Conservation (phyloP, 331 rosid species). For the Pyracantha coccinea region DNA sequence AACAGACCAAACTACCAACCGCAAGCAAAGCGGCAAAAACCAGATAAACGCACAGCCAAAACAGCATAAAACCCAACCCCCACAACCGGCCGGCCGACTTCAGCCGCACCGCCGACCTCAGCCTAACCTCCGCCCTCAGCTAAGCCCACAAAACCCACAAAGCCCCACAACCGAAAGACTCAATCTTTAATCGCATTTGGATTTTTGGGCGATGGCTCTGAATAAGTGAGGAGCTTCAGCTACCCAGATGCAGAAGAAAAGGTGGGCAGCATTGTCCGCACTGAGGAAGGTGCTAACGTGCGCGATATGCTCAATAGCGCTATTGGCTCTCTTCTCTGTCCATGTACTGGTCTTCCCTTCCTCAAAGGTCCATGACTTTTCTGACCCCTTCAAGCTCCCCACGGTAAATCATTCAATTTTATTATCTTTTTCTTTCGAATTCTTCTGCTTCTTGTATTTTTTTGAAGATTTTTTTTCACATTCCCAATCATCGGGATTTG, state of each 20-base stretch:
- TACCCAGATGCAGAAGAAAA: constrained; percentile 56
- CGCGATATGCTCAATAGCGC: constrained; percentile 49
- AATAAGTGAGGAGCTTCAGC: neutral
- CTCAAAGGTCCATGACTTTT: constrained; percentile 40
- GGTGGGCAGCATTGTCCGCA: constrained; percentile 31
- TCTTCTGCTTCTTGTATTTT: neutral
- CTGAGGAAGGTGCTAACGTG: constrained; percentile 54
- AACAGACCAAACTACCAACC: neutral
- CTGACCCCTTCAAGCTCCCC: constrained; percentile 49
- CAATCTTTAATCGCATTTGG: neutral
- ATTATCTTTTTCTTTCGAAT: neutral
- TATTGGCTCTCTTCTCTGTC: constrained; percentile 50
- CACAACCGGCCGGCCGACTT: neutral
- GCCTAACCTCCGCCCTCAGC: neutral
- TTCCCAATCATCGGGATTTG: neutral
- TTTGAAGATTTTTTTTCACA: neutral
- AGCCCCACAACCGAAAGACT: neutral
- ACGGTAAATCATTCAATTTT: constrained; percentile 36
- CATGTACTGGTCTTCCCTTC: constrained; percentile 59
- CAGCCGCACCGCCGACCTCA: neutral
- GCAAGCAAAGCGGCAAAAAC: constrained; percentile 11
- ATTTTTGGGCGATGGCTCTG: neutral
- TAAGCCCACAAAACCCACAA: neutral
- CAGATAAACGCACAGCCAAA: neutral
- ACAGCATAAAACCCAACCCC: neutral